phyloP scores from a whole-genome alignment of 2,329 filamentous ascomycete genomes.

The Monosporascus sp. region DNA sequence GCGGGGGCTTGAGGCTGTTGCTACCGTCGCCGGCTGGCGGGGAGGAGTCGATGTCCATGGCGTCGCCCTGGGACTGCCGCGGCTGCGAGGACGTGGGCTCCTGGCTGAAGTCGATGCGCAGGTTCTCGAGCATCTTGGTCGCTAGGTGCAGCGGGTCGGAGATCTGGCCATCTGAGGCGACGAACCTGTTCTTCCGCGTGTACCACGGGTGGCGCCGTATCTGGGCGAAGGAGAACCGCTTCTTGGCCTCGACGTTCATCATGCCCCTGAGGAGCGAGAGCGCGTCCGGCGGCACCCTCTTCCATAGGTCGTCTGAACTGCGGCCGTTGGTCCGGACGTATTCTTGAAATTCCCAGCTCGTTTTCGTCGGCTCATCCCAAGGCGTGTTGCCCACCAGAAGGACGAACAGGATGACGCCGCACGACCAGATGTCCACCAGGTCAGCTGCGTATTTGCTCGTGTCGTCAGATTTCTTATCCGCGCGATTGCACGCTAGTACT shows the following conservation, averaged over 20 bases:
- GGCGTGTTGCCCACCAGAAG: conserved; percentile 93
- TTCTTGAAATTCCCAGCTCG: conserved; percentile 87
- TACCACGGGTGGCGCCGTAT: conserved; percentile 94
- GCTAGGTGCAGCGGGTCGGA: conserved; percentile 78
- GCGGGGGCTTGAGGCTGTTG: not conserved
- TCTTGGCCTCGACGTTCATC: conserved; percentile 72
- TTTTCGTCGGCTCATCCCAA: conserved; percentile 85
- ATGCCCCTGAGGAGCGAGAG: conserved; percentile 85
- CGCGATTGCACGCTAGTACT: conserved; percentile 56
- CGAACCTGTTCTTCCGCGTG: conserved; percentile 71
- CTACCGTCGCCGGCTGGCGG: conserved; percentile 34
- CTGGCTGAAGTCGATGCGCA: conserved; percentile 81
- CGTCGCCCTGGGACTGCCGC: conserved; percentile 34
- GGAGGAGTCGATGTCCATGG: conserved; percentile 65
- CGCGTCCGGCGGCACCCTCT: conserved; percentile 65
- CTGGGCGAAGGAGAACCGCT: conserved; percentile 78
- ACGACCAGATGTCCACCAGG: conserved; percentile 91
- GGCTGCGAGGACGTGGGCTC: conserved; percentile 44
- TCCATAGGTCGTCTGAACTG: conserved; percentile 81
- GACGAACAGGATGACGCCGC: conserved; percentile 95
- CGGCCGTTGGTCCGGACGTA: conserved; percentile 76
- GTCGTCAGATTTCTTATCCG: conserved; percentile 41
- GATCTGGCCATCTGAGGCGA: conserved; percentile 68
- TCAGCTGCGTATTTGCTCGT: conserved; percentile 67
- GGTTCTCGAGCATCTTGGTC: conserved; percentile 88